Base-by-base conservation (phyloP, 768 basidiomycete species). In the Fistulinella prunicolor region DNA sequence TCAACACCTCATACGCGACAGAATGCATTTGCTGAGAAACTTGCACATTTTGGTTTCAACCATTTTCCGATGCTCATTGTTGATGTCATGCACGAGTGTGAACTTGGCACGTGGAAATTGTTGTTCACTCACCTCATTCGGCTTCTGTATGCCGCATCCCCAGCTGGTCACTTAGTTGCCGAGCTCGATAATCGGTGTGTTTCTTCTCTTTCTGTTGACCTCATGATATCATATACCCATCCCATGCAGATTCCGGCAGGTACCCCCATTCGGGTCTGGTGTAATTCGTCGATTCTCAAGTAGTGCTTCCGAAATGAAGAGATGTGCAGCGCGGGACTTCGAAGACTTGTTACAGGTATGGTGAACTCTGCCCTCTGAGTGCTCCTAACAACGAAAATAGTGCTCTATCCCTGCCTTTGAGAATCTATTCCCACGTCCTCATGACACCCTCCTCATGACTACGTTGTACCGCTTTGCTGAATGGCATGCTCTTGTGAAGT, bases 1-100 rank as follows among this genome's bases (percentile, higher is more conserved):
- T 28, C 12, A n/a, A n/a, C n/a, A n/a, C n/a, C n/a, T n/a, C n/a
- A n/a, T n/a, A n/a, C 12, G 28, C 28, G 6, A 28, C 28, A 73
- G 72, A 73, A 70, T 44, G 55, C 64, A 2, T 73, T 75, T 42
- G 68, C 67, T 0, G 32, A 44, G 1, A 46, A 44, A 13, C 46
- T 68, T 2, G 34, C 38, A 1, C 12, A 23, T 4, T 46, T 56
- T 12, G 51, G 48, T 0, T 61, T 66, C 17, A 50, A 68, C 36
- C 32, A 57, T 5, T 70, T 55, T 44, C 16, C 2, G 0, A 63
- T 69, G 44, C 57, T 73, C 2, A 58, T 64, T 0, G 56, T 60
- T 0, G 73, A 76, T 43, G 32, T 74, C 29, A 45, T 76, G 62
- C 73, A 74, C 42, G 69, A 74, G 44, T 56, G 66, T 34, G 73